Conservation (phyloP, 2,329 filamentous ascomycete genomes). For the Didymella glomerata region DNA sequence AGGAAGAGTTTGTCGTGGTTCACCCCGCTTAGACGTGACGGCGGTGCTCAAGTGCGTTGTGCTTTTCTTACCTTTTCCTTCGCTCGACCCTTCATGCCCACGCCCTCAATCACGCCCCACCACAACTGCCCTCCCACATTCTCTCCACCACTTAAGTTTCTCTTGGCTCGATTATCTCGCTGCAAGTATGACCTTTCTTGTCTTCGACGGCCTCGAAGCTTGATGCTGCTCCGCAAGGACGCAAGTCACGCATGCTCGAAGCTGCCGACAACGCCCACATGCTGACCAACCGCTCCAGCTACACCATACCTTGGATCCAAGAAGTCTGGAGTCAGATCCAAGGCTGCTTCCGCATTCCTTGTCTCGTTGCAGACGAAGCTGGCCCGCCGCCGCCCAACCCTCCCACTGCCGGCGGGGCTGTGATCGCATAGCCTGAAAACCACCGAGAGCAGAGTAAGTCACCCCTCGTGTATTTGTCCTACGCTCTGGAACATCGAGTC, state of each 20-base stretch:
- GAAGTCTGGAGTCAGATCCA: not conserved
- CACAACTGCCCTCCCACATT: not conserved
- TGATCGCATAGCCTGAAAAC: not conserved
- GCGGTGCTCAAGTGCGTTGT: conserved; percentile 1
- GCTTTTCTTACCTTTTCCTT: not conserved
- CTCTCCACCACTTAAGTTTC: not conserved
- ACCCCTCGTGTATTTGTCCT: not conserved
- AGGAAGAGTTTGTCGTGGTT: conserved; percentile 1
- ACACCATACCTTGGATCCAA: not conserved
- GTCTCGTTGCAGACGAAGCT: not conserved
- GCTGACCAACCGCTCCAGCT: not conserved
- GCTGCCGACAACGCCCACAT: not conserved
- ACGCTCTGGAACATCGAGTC: not conserved
- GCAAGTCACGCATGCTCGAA: not conserved
- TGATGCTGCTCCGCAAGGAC: not conserved
- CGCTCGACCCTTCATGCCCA: not conserved
- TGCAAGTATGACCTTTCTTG: not conserved
- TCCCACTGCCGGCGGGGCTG: not conserved
- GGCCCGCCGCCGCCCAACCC: not conserved
- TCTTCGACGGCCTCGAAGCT: not conserved
- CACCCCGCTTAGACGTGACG: conserved; percentile 2
- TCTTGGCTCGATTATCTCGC: too few relatives aligned
- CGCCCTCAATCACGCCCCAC: not conserved
- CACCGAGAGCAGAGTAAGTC: not conserved
- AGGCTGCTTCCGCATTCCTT: not conserved